Evolutionary conservation across 495 filamentous ascomycete species (phyloP).

Genomic region (Aspergillus mulundensis): DNA sequence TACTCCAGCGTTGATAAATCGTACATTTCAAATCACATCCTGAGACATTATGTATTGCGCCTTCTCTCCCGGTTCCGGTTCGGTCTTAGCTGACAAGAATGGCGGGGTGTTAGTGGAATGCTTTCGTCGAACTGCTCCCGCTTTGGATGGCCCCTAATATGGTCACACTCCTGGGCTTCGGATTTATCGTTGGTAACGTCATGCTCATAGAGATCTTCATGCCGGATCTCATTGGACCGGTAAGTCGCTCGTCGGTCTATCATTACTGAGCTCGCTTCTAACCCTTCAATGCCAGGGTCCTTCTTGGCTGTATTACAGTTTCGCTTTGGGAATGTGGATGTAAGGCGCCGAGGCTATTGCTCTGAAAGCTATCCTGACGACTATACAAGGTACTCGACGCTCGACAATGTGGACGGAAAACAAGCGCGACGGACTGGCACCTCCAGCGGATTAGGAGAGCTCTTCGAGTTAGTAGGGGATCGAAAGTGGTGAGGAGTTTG

Average conservation of each 20-base stretch:
- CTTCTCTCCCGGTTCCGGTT: background rate
- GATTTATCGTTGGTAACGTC: conserved; percentile 87
- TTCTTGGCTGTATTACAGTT: conserved; percentile 90
- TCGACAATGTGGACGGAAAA: conserved; percentile 99
- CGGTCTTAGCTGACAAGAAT: conserved; percentile 10
- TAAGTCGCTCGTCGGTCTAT: conserved; percentile 37
- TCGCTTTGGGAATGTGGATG: conserved; percentile 92
- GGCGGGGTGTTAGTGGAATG: conserved; percentile 74
- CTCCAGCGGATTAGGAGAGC: conserved; percentile 88
- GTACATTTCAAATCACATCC: conserved; percentile 86
- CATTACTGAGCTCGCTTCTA: conserved; percentile 14
- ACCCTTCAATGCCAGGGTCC: conserved; percentile 56
- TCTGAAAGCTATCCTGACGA: background rate
- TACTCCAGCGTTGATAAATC: conserved; percentile 97
- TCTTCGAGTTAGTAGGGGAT: conserved; percentile 70
- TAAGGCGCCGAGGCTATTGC: conserved; percentile 29
- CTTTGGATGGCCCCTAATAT: conserved; percentile 97
- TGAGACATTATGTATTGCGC: conserved; percentile 82
- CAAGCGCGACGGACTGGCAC: conserved; percentile 93
- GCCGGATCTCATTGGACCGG: conserved; percentile 89
- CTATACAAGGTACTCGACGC: conserved; percentile 73
- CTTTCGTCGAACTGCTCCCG: conserved; percentile 85
- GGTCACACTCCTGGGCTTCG: conserved; percentile 93
- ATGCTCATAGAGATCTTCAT: conserved; percentile 73
- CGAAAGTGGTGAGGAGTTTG: conserved; percentile 7